Conservation (phyloP, 2,329 filamentous ascomycete genomes). For the Phaeosphaeriaceae sp. region DNA sequence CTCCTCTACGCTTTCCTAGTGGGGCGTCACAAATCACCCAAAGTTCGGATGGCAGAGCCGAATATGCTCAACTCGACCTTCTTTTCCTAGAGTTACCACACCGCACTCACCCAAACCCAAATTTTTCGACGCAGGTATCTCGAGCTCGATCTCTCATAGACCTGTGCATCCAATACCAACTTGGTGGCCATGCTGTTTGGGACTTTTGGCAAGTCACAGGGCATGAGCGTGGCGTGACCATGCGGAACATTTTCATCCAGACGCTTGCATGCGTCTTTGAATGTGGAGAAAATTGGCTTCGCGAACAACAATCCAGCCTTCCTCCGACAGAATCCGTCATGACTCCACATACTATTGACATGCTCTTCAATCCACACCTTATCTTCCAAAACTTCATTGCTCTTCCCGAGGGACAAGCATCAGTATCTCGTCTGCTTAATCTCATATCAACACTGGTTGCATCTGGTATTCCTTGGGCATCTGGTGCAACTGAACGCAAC, state of each 20-base stretch:
- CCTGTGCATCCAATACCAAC: conserved; percentile 37
- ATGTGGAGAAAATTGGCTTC: conserved; percentile 49
- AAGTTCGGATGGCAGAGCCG: conserved; percentile 42
- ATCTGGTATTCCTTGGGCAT: conserved; percentile 43
- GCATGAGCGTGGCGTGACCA: conserved; percentile 45
- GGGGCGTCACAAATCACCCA: conserved; percentile 28
- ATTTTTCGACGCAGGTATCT: conserved; percentile 31
- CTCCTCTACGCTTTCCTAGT: conserved; percentile 19
- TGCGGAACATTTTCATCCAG: conserved; percentile 52
- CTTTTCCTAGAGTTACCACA: conserved; percentile 47
- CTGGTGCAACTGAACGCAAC: conserved; percentile 35
- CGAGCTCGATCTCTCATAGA: conserved; percentile 46
- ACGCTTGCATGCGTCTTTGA: conserved; percentile 50
- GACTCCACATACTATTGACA: conserved; percentile 26
- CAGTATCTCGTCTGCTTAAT: conserved; percentile 26
- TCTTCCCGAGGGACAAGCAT: conserved; percentile 25
- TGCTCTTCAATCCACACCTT: conserved; percentile 42
- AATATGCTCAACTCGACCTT: conserved; percentile 50
- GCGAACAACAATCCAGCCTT: conserved; percentile 42
- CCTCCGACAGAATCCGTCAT: conserved; percentile 20
- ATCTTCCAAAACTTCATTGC: conserved; percentile 47
- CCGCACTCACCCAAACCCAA: conserved; percentile 33
- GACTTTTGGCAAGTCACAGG: conserved; percentile 30
- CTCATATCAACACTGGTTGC: conserved; percentile 30
- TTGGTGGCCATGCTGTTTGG: conserved; percentile 34